Percentiles rank a stretch among this genome's conserved stretches.
These are phyloP conservation scores for Mycena capillaripes DNA, from an alignment of 768 basidiomycete genomes.

Conservation along the genomic window DNA sequence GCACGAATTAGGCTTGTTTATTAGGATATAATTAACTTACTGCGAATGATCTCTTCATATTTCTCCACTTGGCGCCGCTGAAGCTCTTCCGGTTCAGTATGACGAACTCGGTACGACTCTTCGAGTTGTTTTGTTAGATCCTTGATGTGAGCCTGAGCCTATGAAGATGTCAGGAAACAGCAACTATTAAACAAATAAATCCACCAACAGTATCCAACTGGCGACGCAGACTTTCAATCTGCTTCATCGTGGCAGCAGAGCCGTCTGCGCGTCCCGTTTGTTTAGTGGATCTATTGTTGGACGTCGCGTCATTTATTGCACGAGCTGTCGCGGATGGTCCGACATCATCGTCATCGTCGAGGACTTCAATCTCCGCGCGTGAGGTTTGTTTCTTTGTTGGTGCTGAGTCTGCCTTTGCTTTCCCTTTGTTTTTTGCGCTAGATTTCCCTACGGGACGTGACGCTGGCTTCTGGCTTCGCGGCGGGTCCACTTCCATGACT, in stretches of 20 bases:
- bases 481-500: constrained; percentile 26
- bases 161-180: constrained; percentile 3
- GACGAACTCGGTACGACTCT: constrained; percentile 67
- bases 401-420: constrained; percentile 22
- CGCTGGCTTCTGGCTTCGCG: constrained; percentile 24
- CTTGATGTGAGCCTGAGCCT: constrained; percentile 62
- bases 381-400: constrained; percentile 7
- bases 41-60: constrained; percentile 65
- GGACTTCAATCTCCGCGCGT: constrained; percentile 23
- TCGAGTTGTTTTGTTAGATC: constrained; percentile 69
- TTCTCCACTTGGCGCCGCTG: constrained; percentile 63
- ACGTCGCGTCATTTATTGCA: constrained; percentile 27
- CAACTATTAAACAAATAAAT: not conserved
- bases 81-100: constrained; percentile 75
- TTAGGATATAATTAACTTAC: constrained; percentile 51
- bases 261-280: not conserved
- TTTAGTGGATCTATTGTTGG: constrained; percentile 10
- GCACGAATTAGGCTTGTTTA: constrained; percentile 2
- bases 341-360: constrained; percentile 31
- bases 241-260: not conserved
- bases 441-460: constrained; percentile 26
- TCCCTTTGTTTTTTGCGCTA: constrained; percentile 32
- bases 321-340: constrained; percentile 17
- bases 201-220: constrained; percentile 15
- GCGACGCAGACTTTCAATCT: constrained; percentile 18